A percentile compares a stretch with the other conserved stretches of the same genome.
Evolutionary conservation across 2,329 filamentous ascomycete genomes (phyloP).

Genomic region (Dactylellina sp.): DNA sequence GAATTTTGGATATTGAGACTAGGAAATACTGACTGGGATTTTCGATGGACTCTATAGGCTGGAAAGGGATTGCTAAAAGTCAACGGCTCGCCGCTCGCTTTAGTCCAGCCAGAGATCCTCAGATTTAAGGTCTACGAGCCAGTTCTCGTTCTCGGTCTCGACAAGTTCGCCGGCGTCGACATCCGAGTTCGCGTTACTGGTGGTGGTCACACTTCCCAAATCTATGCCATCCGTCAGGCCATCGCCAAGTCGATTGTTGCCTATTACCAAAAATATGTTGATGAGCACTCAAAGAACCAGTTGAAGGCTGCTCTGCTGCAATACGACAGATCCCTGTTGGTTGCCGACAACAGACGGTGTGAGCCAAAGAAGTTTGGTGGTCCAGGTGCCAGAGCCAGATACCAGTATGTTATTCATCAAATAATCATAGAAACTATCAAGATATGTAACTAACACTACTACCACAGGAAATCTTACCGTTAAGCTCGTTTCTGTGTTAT

Average conservation of each 20-base stretch:
- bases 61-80: conserved; percentile 96
- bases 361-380: conserved; percentile 99
- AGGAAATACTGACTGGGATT: conserved; percentile 26
- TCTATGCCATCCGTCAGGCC: conserved; percentile 98
- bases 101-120: conserved; percentile 95
- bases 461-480: conserved; percentile 57
- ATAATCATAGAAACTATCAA: not conserved
- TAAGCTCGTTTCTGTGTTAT: conserved; percentile 47
- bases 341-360: conserved; percentile 98
- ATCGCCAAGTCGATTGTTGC: conserved; percentile 97
- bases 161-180: conserved; percentile 97
- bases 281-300: conserved; percentile 99
- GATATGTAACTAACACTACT: conserved; percentile 7
- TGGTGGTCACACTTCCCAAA: conserved; percentile 96
- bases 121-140: conserved; percentile 99
- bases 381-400: conserved; percentile 93
- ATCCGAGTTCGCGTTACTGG: conserved; percentile 96
- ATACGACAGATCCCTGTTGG: conserved; percentile 96
- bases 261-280: conserved; percentile 99
- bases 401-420: conserved; percentile 70
- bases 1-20: conserved; percentile 44
- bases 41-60: conserved; percentile 66
- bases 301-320: conserved; percentile 96
- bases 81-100: conserved; percentile 94
- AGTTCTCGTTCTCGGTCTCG: conserved; percentile 92